Evolutionary conservation across 352 stramenopile genomes (phyloP), one percentile per base, ranked within the genome.

Genomic region (Phytophthora uliginosa): DNA sequence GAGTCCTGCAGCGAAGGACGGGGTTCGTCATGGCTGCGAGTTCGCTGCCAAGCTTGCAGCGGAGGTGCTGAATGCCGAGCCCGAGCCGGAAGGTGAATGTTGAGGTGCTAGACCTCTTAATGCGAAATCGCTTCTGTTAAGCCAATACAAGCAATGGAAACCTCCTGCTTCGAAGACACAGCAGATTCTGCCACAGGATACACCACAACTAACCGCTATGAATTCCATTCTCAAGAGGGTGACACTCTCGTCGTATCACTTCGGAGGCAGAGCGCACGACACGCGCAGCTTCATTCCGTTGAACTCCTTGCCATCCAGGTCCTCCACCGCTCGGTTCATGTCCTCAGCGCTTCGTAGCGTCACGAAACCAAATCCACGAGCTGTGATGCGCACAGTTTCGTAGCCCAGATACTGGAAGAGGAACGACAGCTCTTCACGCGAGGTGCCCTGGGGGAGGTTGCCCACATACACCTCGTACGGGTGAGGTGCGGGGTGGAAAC

Each of bases 321-420:
- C 85, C 78, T 93, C 87, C 36, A 94, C 87, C 8, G 89, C 89
- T 56, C 89, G 87, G 56, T 93, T 79, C 86, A 95, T 92, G 54
- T 92, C 82, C 62, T 92, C 87, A 7, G 84, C 84, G 26, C 79
- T 94, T 56, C 85, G 86, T 45, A 95, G 74, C 58, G 89, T 94
- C 47, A 95, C 89, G 66, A 95, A 95, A 22, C 89, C 89, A 73
- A 94, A 94, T 1, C 89, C 89, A 45, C 89, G 84, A 50, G 85
- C 84, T 22, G 89, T 95, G 65, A 95, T 95, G n/a, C 89, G 89
- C 34, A 95, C 88, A 7, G 85, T 93, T 65, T 95, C 89, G 59
- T 91, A 94, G 9, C 85, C 82, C 12, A 95, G 65, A 57, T 95
- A 93, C 66, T 92, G 85, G 63, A 95, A 95, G 38, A 95, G 66